Percentiles rank a stretch among this genome's conserved stretches.
Conservation (phyloP, 108 stramenopile genomes). For the Licmophora abbreviata region DNA sequence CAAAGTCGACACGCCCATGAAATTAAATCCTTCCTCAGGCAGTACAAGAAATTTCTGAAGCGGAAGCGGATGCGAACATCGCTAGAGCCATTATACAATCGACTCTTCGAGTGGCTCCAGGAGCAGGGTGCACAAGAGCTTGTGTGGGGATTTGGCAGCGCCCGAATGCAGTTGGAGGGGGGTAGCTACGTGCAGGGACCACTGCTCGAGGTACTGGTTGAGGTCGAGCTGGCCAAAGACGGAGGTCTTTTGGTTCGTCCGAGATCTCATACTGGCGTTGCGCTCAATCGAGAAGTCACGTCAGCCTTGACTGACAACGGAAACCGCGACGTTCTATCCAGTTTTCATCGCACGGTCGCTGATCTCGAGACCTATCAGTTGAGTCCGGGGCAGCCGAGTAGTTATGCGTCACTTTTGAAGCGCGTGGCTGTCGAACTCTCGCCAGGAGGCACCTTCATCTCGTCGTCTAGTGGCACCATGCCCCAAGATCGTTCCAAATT, state of each 20-base stretch:
- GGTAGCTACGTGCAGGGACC: constrained; percentile 28
- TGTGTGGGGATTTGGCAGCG: constrained; percentile 50
- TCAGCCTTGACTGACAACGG: constrained; percentile 16
- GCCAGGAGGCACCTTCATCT: constrained; percentile 33
- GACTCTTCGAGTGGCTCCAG: constrained; percentile 45
- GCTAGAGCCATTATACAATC: constrained; percentile 50
- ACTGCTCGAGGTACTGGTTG: constrained; percentile 44
- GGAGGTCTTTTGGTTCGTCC: constrained; percentile 52
- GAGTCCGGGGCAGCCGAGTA: constrained; percentile 36
- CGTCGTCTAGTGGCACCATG: neutral
- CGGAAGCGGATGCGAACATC: constrained; percentile 13
- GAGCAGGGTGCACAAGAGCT: constrained; percentile 18
- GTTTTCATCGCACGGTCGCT: constrained; percentile 20
- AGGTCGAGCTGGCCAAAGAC: constrained; percentile 49
- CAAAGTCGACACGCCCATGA: constrained; percentile 1
- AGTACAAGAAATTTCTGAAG: constrained; percentile 15
- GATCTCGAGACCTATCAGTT: constrained; percentile 26
- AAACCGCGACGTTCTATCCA: neutral
- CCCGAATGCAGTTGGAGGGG: constrained; percentile 10
- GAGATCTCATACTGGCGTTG: constrained; percentile 45
- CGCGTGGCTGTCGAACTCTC: constrained; percentile 41
- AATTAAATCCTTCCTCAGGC: constrained; percentile 13
- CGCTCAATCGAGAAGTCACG: constrained; percentile 37
- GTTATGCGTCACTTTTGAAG: constrained; percentile 36
- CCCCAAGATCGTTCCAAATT: constrained; percentile 4